phyloP scores from a whole-genome alignment of 805 yeast species.

The Monosporozyma servazzii region DNA sequence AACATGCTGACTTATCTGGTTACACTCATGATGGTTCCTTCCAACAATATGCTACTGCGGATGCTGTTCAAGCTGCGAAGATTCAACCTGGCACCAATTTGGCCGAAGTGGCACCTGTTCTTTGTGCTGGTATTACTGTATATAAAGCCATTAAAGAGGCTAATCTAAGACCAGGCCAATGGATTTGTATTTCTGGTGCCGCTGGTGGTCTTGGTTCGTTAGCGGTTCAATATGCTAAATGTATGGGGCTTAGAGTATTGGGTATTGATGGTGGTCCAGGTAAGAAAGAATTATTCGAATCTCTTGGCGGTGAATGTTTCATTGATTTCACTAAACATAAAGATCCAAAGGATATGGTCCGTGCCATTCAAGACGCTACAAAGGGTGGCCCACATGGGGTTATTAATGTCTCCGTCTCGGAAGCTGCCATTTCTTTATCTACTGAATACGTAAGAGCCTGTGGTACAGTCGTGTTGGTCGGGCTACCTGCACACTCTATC shows the following conservation, averaged over 20 bases:
- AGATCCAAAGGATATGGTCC: slow-evolving; percentile 35
- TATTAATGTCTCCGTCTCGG: slow-evolving; percentile 61
- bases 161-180: slow-evolving; percentile 40
- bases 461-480: slow-evolving; percentile 64
- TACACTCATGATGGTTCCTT: slow-evolving; percentile 62
- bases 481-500: slow-evolving; percentile 70
- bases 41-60: slow-evolving; percentile 84
- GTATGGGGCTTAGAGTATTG: slow-evolving; percentile 48
- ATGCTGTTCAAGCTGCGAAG: slow-evolving; percentile 77
- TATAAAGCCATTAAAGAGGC: slow-evolving; percentile 53
- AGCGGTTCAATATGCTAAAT: slow-evolving; percentile 50
- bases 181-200: slow-evolving; percentile 54
- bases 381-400: slow-evolving; percentile 68
- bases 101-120: slow-evolving; percentile 56
- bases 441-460: slow-evolving; percentile 49
- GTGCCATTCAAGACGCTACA: slow-evolving; percentile 44
- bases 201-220: slow-evolving; percentile 55
- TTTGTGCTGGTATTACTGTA: slow-evolving; percentile 57
- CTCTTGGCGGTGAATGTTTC: slow-evolving; percentile 46
- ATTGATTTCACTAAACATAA: slow-evolving; percentile 45
- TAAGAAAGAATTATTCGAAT: slow-evolving; percentile 37
- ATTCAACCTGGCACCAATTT: slow-evolving; percentile 65
- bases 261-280: slow-evolving; percentile 51
- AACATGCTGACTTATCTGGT: slow-evolving; percentile 42
- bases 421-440: slow-evolving; percentile 50